Conservation (phyloP, 352 stramenopile species). For the Phytophthora pini region DNA sequence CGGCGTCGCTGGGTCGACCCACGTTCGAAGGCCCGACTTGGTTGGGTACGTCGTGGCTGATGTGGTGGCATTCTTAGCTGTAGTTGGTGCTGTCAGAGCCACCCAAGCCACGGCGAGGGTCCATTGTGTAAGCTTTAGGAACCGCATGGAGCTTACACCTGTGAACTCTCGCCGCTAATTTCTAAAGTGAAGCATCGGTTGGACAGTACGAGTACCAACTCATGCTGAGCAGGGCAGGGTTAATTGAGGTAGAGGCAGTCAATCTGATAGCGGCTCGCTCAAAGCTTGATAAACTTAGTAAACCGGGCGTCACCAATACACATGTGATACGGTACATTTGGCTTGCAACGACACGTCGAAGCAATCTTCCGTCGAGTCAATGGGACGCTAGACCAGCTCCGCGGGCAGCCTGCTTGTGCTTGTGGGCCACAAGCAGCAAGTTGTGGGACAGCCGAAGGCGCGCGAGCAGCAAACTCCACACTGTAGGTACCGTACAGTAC, state of each 20-base stretch:
- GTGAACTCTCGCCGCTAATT: conserved; percentile 3
- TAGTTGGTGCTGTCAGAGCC: not conserved
- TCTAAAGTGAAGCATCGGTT: conserved; percentile 9
- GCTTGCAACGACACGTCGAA: conserved; percentile 16
- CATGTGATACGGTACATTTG: not conserved
- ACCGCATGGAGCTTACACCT: conserved; percentile 1
- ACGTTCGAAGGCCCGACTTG: conserved; percentile 43
- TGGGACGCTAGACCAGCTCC: no score
- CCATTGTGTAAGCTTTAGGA: conserved; percentile 1
- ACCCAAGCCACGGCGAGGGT: conserved; percentile 5
- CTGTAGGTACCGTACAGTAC: no score
- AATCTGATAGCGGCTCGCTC: not conserved
- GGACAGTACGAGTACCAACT: conserved; percentile 8
- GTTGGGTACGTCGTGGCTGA: conserved; percentile 25
- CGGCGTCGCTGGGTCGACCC: conserved; percentile 50
- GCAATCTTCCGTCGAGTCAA: conserved; percentile 23
- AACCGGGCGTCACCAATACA: not conserved
- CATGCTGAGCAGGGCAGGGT: conserved; percentile 10
- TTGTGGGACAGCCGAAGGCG: no score
- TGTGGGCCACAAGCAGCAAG: no score
- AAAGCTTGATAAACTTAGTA: not conserved
- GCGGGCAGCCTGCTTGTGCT: no score
- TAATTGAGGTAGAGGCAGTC: not conserved
- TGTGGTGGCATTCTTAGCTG: conserved; percentile 25
- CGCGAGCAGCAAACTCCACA: no score